Percentiles rank a stretch among this genome's conserved stretches.
Conservation (phyloP, 2,329 filamentous ascomycete genomes). For the Curvularia sp. region DNA sequence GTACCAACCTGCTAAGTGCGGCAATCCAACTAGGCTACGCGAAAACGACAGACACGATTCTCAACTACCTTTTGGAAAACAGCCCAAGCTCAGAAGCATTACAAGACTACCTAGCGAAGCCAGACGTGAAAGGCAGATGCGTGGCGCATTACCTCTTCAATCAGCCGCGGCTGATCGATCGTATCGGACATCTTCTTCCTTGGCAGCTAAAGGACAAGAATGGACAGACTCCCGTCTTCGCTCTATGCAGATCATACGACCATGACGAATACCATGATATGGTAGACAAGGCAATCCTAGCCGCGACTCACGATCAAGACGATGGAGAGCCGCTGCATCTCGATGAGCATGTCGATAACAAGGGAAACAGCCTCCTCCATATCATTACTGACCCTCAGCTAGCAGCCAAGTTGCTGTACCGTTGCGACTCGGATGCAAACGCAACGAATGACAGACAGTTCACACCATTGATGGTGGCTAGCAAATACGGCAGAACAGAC, state of each 20-base stretch:
- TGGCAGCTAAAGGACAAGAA: conserved; percentile 95
- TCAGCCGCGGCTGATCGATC: conserved; percentile 78
- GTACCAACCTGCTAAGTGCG: conserved; percentile 86
- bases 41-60: conserved; percentile 75
- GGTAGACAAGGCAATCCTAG: conserved; percentile 81
- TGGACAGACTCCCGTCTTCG: conserved; percentile 96
- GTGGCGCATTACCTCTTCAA: conserved; percentile 97
- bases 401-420: conserved; percentile 75
- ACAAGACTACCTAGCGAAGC: conserved; percentile 71
- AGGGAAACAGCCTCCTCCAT: conserved; percentile 94
- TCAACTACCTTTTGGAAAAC: conserved; percentile 70
- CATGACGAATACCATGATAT: conserved; percentile 85
- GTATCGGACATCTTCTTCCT: conserved; percentile 78
- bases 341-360: conserved; percentile 89
- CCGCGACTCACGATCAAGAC: conserved; percentile 75
- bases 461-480: conserved; percentile 95
- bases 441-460: conserved; percentile 94
- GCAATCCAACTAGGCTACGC: conserved; percentile 84
- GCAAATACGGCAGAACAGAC: conserved; percentile 95
- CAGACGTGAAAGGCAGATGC: conserved; percentile 86
- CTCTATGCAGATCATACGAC: conserved; percentile 93
- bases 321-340: conserved; percentile 84
- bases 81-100: conserved; percentile 65
- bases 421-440: conserved; percentile 95
- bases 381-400: conserved; percentile 88